These are phyloP conservation scores for Cutaneotrichosporon dermatis DNA, from an alignment of 1,284 basidiomycete genomes.

Conservation along the genomic window DNA sequence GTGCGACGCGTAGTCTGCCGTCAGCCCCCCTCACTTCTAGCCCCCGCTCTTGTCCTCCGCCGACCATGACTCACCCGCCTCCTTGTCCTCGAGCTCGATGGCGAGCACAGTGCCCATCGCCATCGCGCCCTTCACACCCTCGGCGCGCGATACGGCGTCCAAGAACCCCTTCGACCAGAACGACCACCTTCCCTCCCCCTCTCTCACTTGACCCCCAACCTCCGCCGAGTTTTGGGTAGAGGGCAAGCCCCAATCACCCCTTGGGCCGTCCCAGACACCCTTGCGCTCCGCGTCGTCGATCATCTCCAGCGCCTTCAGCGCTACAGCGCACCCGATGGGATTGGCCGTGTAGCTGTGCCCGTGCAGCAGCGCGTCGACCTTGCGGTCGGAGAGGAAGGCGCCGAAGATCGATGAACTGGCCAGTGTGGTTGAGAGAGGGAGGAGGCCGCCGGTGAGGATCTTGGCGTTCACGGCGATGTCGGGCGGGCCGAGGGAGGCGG, in stretches of 20 bases:
- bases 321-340: constrained; percentile 85
- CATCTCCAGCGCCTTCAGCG: constrained; percentile 69
- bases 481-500: constrained; percentile 66
- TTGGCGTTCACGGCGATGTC: constrained; percentile 92
- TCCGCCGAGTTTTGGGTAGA: too few species aligned
- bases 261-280: constrained; percentile 59
- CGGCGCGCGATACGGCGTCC: constrained; percentile 57
- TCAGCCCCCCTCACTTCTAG: not conserved
- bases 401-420: constrained; percentile 73
- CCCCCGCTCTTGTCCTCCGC: not conserved
- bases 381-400: constrained; percentile 68
- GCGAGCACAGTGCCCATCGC: constrained; percentile 82
- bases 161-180: constrained; percentile 81
- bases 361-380: constrained; percentile 82
- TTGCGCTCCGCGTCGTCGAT: constrained; percentile 55
- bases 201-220: constrained; percentile 20
- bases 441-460: constrained; percentile 85
- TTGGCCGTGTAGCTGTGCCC: constrained; percentile 95
- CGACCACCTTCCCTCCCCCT: constrained; percentile 62
- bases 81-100: constrained; percentile 65
- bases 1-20: constrained; percentile 67
- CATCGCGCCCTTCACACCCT: constrained; percentile 70
- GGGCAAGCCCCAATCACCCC: constrained; percentile 47
- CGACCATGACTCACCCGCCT: constrained; percentile 53
- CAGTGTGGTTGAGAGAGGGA: constrained; percentile 82